Percentiles rank a stretch among this genome's conserved stretches.
Evolutionary conservation across 2,329 filamentous ascomycete genomes (phyloP).

Genomic region (Alternaria consortialis): DNA sequence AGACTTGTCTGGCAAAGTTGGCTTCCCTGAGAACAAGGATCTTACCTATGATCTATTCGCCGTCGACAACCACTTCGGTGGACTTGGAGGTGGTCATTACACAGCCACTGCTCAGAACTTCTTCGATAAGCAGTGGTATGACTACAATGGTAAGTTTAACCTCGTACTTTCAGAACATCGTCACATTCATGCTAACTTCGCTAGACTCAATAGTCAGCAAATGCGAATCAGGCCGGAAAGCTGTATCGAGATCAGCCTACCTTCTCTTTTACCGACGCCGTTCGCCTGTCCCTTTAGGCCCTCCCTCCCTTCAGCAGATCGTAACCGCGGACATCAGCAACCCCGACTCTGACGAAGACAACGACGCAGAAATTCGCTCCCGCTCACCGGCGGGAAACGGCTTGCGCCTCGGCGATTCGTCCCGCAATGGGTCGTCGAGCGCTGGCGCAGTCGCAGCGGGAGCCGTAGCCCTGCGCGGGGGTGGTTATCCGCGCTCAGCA

Average conservation of each 20-base stretch:
- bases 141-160: conserved; percentile 80
- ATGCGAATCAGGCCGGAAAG: conserved; percentile 66
- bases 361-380: conserved; percentile 42
- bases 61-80: conserved; percentile 95
- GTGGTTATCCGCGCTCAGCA: conserved; percentile 46
- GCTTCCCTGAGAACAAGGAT: conserved; percentile 80
- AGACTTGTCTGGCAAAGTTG: conserved; percentile 81
- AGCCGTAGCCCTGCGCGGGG: conserved; percentile 52
- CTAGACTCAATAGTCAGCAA: conserved; percentile 78
- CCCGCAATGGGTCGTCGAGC: conserved; percentile 91
- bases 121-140: conserved; percentile 88
- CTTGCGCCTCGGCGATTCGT: conserved; percentile 86
- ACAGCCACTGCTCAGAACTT: conserved; percentile 96
- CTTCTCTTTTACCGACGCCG: conserved; percentile 94
- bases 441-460: conserved; percentile 80
- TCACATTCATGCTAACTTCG: background rate
- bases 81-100: conserved; percentile 93
- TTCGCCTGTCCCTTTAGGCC: conserved; percentile 79
- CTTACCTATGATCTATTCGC: conserved; percentile 93
- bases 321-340: conserved; percentile 64
- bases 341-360: conserved; percentile 58
- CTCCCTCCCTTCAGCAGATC: conserved; percentile 75
- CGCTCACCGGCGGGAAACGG: conserved; percentile 77
- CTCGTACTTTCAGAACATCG: background rate
- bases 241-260: conserved; percentile 83